Evolutionary conservation across 305 asterid genomes (phyloP).

Genomic region (Fraxinus platypoda): DNA sequence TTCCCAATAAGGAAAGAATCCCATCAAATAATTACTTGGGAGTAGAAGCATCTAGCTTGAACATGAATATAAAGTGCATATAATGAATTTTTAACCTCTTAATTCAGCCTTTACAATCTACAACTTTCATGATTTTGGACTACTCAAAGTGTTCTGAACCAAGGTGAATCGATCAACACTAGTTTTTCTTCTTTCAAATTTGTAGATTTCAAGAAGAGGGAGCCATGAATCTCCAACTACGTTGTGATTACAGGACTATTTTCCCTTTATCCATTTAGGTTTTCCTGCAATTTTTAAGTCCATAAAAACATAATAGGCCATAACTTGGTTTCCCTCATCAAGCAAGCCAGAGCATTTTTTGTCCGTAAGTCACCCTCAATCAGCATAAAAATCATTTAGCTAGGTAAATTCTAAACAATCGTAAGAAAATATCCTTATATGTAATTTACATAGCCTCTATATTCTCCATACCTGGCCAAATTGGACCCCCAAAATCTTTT

Average conservation of each 20-base stretch:
- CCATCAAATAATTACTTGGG: background rate
- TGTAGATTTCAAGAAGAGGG: constrained; percentile 1
- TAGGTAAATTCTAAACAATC: background rate
- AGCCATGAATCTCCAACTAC: background rate
- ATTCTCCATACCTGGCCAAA: background rate
- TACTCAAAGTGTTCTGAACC: background rate
- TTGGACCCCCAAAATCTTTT: background rate
- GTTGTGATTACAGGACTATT: background rate
- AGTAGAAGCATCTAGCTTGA: background rate
- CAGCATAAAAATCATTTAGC: background rate
- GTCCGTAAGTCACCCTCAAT: background rate
- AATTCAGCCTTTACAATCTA: background rate
- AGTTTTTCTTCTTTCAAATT: background rate
- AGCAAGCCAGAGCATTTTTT: background rate
- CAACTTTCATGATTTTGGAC: background rate
- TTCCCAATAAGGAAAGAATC: background rate
- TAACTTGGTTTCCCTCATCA: background rate
- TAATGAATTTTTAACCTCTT: background rate
- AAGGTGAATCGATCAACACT: background rate
- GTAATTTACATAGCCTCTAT: background rate
- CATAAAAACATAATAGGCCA: background rate
- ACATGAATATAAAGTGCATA: background rate
- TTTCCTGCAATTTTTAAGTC: background rate
- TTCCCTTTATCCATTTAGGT: background rate
- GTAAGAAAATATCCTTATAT: background rate